Evolutionary conservation across 2,329 filamentous ascomycete genomes (phyloP).

Genomic region (Fusarium verrucosum): DNA sequence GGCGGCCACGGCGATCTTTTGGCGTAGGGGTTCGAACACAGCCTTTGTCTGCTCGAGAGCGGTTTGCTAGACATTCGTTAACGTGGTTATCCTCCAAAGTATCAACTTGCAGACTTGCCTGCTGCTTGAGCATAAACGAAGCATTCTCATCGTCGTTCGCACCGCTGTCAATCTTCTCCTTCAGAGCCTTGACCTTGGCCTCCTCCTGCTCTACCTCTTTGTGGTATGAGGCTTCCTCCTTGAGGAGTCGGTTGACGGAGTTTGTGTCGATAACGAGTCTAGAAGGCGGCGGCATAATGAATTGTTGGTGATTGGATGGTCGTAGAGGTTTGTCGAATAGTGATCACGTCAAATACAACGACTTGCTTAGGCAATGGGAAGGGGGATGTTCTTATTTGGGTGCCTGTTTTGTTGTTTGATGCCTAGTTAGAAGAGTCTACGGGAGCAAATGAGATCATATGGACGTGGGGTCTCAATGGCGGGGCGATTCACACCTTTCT

Average conservation of each 20-base stretch:
- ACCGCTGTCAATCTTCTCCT: slow-evolving; percentile 64
- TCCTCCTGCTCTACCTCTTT: slow-evolving; percentile 83
- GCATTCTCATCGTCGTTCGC: slow-evolving; percentile 73
- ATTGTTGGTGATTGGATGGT: not conserved
- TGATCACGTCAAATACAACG: not conserved
- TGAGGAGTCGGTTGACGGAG: slow-evolving; percentile 83
- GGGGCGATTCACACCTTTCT: slow-evolving; percentile 32
- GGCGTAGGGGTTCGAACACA: slow-evolving; percentile 76
- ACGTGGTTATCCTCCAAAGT: slow-evolving; percentile 5
- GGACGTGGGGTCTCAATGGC: slow-evolving; percentile 41
- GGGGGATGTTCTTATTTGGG: slow-evolving; percentile 1
- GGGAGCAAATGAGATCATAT: slow-evolving; percentile 45
- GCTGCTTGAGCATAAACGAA: slow-evolving; percentile 83
- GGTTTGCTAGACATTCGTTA: slow-evolving; percentile 64
- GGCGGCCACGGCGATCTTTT: slow-evolving; percentile 76
- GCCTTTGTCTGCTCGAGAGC: slow-evolving; percentile 89
- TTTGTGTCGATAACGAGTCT: slow-evolving; percentile 82
- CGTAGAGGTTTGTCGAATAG: not conserved
- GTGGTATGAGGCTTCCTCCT: slow-evolving; percentile 91
- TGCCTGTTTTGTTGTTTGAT: slow-evolving; percentile 38
- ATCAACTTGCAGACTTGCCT: slow-evolving; percentile 64
- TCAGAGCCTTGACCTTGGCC: slow-evolving; percentile 73
- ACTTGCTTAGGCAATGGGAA: not conserved
- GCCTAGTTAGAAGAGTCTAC: slow-evolving; percentile 18
- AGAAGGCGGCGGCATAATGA: slow-evolving; percentile 77